Conservation (phyloP, 306 rosid species). For the Quercus engelmannii region DNA sequence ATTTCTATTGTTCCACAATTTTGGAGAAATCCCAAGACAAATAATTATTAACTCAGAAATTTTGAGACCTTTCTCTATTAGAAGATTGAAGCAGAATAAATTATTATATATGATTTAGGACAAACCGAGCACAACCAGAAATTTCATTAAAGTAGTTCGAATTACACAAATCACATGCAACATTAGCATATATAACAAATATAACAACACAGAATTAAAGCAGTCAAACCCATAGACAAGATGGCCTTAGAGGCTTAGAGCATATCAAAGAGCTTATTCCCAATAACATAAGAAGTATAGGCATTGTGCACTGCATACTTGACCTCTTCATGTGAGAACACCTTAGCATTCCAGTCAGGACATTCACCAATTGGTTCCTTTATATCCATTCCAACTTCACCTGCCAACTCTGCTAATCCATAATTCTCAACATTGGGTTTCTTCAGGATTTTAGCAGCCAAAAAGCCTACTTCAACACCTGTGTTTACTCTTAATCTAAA, state of each 20-base stretch:
- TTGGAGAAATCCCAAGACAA: no score
- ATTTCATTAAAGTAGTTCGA: no score
- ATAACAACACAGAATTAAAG: not conserved
- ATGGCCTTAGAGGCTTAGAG: not conserved
- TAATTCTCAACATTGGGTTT: not conserved
- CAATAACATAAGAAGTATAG: not conserved
- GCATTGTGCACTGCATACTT: not conserved
- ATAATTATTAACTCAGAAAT: no score
- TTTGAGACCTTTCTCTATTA: no score
- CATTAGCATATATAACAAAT: no score
- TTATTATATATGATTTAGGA: no score
- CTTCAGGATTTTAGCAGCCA: slow-evolving; percentile 6
- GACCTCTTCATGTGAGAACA: not conserved
- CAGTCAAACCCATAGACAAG: not conserved
- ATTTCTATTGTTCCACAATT: no score
- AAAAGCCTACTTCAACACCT: not conserved
- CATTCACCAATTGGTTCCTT: not conserved
- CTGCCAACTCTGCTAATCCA: not conserved
- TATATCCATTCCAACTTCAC: slow-evolving; percentile 3
- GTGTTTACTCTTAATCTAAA: not conserved
- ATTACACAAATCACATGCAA: no score
- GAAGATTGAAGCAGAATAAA: no score
- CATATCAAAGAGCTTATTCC: not conserved
- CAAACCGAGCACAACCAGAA: no score
- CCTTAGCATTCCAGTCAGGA: not conserved